Evolutionary conservation across 2,329 filamentous ascomycete genomes (phyloP).

Genomic region (Fusarium globosum): DNA sequence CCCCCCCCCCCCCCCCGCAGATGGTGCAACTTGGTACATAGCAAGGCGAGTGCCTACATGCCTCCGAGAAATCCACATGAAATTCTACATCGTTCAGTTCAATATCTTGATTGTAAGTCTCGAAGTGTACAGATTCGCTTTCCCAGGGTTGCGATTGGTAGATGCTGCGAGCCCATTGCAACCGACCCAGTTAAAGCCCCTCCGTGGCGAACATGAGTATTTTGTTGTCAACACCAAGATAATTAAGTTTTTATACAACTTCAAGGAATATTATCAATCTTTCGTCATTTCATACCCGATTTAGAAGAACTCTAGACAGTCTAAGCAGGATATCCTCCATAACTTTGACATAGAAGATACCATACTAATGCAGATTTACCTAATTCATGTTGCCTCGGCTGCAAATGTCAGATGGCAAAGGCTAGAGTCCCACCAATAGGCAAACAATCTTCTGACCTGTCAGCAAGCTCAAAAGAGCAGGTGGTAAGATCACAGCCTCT

Average conservation of each 20-base stretch:
- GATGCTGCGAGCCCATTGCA: background rate
- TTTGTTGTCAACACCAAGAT: background rate
- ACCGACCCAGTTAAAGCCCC: too few relatives aligned
- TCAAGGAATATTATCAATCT: too few relatives aligned
- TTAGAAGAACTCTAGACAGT: too few relatives aligned
- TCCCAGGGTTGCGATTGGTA: accelerated
- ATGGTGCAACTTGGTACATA: too few relatives aligned
- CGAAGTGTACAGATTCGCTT: accelerated
- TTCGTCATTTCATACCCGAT: too few relatives aligned
- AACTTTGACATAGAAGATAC: background rate
- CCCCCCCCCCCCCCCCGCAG: background rate
- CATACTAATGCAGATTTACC: background rate
- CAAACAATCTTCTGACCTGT: accelerated
- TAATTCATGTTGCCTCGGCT: background rate
- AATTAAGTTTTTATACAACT: too few relatives aligned
- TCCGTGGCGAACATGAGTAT: background rate
- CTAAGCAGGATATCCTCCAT: too few relatives aligned
- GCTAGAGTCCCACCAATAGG: too few relatives aligned
- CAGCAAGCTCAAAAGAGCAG: too few relatives aligned
- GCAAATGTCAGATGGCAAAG: background rate
- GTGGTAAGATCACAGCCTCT: background rate
- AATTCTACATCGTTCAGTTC: accelerated
- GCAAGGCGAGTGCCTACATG: background rate
- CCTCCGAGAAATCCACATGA: background rate
- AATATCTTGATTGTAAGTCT: accelerated